Conservation (phyloP, 2,329 filamentous ascomycete genomes). For the Clarireedia monteithiana region DNA sequence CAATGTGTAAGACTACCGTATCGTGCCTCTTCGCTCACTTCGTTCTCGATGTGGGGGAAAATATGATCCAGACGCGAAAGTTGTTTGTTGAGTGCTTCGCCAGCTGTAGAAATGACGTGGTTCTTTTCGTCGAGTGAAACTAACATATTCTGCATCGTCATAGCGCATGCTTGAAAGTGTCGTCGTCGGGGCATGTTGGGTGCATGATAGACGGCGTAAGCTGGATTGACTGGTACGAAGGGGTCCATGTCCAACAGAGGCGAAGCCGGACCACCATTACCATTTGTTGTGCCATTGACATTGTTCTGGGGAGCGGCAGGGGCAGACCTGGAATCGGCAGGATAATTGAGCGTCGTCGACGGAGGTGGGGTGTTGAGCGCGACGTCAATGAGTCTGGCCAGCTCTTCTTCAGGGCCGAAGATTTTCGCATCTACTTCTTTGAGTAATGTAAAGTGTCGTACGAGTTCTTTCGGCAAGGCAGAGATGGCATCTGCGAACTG, state of each 20-base stretch:
- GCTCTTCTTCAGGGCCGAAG: slow-evolving; percentile 74
- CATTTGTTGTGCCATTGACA: slow-evolving; percentile 27
- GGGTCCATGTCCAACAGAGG: slow-evolving; percentile 11
- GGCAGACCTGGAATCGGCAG: slow-evolving; percentile 21
- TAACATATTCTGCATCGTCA: slow-evolving; percentile 76
- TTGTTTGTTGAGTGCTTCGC: slow-evolving; percentile 80
- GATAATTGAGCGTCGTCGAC: slow-evolving; percentile 27
- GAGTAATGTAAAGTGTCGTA: slow-evolving; percentile 88
- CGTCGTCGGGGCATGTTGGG: slow-evolving; percentile 60
- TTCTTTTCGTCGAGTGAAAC: slow-evolving; percentile 95
- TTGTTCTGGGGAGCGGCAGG: slow-evolving; percentile 24
- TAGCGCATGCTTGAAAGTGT: slow-evolving; percentile 69
- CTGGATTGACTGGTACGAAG: slow-evolving; percentile 27
- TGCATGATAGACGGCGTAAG: slow-evolving; percentile 42
- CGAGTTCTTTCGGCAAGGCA: slow-evolving; percentile 87
- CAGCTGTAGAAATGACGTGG: slow-evolving; percentile 87
- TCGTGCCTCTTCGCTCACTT: slow-evolving; percentile 92
- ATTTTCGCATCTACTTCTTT: slow-evolving; percentile 98
- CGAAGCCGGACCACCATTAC: slow-evolving; percentile 20
- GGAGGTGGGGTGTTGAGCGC: slow-evolving; percentile 46
- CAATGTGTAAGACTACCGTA: slow-evolving; percentile 88
- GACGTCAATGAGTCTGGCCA: slow-evolving; percentile 66
- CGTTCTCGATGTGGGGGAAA: slow-evolving; percentile 76
- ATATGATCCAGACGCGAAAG: slow-evolving; percentile 78
- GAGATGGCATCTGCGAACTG: slow-evolving; percentile 88